Evolutionary conservation across 257 asterid genomes (phyloP).

Genomic region (Jasminum sambac): DNA sequence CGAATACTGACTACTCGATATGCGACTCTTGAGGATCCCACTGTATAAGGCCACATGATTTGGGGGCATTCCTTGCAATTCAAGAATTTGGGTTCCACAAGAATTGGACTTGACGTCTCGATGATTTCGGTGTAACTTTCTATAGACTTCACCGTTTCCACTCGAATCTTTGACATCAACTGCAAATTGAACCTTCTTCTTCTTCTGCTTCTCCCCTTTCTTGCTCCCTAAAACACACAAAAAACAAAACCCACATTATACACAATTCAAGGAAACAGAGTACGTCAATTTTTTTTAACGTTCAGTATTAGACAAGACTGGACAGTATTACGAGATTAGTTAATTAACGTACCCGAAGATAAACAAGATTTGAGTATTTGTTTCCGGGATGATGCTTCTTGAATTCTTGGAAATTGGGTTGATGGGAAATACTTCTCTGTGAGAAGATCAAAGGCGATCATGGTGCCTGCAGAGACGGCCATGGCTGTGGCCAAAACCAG

Average conservation of each 20-base stretch:
- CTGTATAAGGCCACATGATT: constrained; percentile 34
- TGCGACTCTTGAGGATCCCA: constrained; percentile 32
- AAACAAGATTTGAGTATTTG: constrained; percentile 34
- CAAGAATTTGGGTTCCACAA: constrained; percentile 23
- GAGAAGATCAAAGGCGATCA: constrained; percentile 5
- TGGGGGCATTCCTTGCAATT: constrained; percentile 28
- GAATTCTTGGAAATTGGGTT: constrained; percentile 13
- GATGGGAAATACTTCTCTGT: constrained; percentile 16
- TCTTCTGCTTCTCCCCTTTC: constrained; percentile 25
- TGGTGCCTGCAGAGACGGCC: constrained; percentile 10
- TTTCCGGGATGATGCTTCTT: not conserved
- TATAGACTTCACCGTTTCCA: constrained; percentile 31
- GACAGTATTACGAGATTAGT: not conserved
- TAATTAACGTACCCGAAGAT: constrained; percentile 29
- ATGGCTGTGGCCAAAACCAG: constrained; percentile 5
- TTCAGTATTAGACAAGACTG: not conserved
- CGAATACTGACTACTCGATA: constrained; percentile 23
- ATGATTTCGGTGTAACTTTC: constrained; percentile 20
- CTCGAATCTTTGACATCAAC: constrained; percentile 43
- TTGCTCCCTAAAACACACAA: constrained; percentile 18
- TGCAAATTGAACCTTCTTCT: constrained; percentile 38
- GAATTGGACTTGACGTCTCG: not conserved
- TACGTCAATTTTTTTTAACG: not conserved
- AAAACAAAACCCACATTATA: not conserved
- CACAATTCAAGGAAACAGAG: not conserved